These are phyloP conservation scores for Backusella parvicylindrica DNA, from an alignment of 192 early-diverging fungal species.

Conservation along the genomic window DNA sequence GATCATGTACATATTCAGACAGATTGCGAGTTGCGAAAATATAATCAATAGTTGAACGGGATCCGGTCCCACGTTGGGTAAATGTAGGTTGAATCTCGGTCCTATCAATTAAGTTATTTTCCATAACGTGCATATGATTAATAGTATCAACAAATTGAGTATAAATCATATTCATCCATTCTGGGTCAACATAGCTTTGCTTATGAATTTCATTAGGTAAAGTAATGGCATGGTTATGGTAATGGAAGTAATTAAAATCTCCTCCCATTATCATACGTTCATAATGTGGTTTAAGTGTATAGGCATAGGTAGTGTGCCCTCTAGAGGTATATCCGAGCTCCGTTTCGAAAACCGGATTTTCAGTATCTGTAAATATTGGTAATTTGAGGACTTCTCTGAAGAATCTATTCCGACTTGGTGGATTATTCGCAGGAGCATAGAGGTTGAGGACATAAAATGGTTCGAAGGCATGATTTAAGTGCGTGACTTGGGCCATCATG, in stretches of 20 bases:
- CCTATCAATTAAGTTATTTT: background rate
- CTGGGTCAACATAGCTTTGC: too few species aligned
- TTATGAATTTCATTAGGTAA: too few species aligned
- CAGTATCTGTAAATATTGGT: background rate
- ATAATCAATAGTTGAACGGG: slow-evolving; percentile 21
- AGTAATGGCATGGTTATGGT: background rate
- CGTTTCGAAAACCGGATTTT: background rate
- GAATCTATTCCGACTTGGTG: background rate
- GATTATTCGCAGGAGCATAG: background rate
- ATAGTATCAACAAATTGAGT: background rate
- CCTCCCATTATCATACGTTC: background rate
- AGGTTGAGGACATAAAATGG: background rate
- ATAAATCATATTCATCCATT: background rate
- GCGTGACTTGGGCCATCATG: background rate
- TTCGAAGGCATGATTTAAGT: background rate
- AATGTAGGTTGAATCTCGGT: background rate
- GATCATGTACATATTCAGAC: background rate
- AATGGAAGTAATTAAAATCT: slow-evolving; percentile 5
- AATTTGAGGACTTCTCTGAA: background rate
- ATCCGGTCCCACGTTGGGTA: background rate
- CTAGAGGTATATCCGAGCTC: background rate
- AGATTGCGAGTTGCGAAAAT: slow-evolving; percentile 14
- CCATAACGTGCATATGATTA: background rate
- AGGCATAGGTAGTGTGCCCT: background rate
- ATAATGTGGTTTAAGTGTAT: background rate